These are phyloP conservation scores for Sergeia podlipaevii DNA, from an alignment of 208 protist genomes.

Conservation along the genomic window DNA sequence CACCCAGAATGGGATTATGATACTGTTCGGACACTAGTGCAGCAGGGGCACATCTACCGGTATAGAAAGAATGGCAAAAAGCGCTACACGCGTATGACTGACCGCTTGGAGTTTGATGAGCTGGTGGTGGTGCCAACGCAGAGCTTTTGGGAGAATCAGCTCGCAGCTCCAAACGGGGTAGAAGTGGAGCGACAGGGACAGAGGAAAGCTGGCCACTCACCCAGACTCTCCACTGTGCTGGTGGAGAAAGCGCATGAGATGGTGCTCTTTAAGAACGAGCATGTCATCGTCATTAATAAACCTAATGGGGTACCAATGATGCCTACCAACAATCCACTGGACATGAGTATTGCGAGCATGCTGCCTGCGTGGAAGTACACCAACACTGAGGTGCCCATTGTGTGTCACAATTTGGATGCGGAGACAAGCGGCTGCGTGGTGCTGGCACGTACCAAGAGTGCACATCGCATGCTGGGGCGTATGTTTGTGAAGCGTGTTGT, in stretches of 20 bases:
- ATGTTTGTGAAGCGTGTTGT: constrained; percentile 90
- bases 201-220: constrained; percentile 20
- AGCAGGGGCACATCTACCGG: constrained; percentile 87
- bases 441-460: constrained; percentile 70
- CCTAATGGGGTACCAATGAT: constrained; percentile 89
- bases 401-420: constrained; percentile 88
- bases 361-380: constrained; percentile 89
- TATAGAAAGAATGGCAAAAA: constrained; percentile 88
- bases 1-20: constrained; percentile 86
- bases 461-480: constrained; percentile 83
- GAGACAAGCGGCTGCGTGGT: constrained; percentile 92
- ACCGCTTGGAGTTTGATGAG: constrained; percentile 88
- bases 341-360: constrained; percentile 87
- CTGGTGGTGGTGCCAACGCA: constrained; percentile 79
- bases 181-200: neutral
- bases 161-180: constrained; percentile 50
- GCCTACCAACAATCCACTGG: constrained; percentile 72
- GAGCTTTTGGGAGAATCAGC: constrained; percentile 49
- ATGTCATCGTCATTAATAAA: constrained; percentile 94
- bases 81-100: constrained; percentile 77
- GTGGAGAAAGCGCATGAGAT: constrained; percentile 83
- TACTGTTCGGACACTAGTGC: constrained; percentile 72
- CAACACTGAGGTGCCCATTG: constrained; percentile 61
- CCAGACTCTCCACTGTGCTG: constrained; percentile 61
- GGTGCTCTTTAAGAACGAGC: constrained; percentile 94